Evolutionary conservation across 768 basidiomycete genomes (phyloP), one percentile per base, ranked within the genome.

Genomic region (Panaeolus cyanescens): DNA sequence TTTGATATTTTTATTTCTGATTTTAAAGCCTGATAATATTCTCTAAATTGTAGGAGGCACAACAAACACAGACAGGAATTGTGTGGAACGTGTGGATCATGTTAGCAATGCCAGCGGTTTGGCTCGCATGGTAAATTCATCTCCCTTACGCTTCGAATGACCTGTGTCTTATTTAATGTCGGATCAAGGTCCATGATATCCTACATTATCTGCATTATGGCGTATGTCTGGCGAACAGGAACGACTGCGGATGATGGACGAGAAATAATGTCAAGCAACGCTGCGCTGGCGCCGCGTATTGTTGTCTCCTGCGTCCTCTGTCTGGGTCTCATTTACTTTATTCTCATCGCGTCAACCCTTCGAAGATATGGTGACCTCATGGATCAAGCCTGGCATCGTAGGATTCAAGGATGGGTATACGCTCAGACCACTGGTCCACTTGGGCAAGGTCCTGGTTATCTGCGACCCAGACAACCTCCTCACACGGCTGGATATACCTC

Each of bases 31-130:
- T 58, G n/a, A n/a, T 36, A 8, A 40, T 8, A 56, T n/a, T 17
- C 13, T 17, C n/a, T 39, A 28, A 19, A 31, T 30, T 36, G n/a
- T 62, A 88, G 85, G 88, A 89, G 66, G 83, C 86, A 3, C 79
- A 82, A 56, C 73, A 72, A 54, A 63, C 65, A 2, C 65, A 62
- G 12, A 67, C 72, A 1, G 54, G 56, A 1, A 71, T 76, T 31
- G 73, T 67, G 62, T 79, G 89, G 88, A 90, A 90, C 60, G 84
- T 89, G 13, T 89, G 88, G 87, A 83, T 89, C 1, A 62, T 90
- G 19, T 76, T 90, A 30, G 84, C 87, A 0, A 81, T 87, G 77
- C 88, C 88, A 0, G 83, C 81, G 0, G 67, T 86, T 10, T 90
- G 86, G 85, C 79, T 89, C 32, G 78, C 85, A 5, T 90, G 87